These are phyloP conservation scores for Penicillium roqueforti DNA, from an alignment of 495 filamentous ascomycete genomes.

Conservation along the genomic window DNA sequence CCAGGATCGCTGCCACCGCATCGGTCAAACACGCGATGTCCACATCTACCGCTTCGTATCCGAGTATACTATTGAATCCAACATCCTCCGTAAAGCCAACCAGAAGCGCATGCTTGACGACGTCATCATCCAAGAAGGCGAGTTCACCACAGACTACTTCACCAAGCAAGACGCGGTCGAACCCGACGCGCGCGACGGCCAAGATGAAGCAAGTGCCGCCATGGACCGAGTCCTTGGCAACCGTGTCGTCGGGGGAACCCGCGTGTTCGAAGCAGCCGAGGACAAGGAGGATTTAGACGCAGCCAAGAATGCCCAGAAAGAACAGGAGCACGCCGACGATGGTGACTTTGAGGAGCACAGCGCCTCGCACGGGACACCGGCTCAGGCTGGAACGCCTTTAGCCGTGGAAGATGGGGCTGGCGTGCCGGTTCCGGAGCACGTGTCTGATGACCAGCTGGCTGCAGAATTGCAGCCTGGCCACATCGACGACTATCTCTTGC, in stretches of 20 bases:
- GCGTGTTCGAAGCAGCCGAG: conserved; percentile 81
- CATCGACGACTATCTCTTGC: conserved; percentile 84
- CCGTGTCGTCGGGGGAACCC: conserved; percentile 47
- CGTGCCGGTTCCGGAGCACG: conserved; percentile 9
- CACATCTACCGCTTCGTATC: conserved; percentile 97
- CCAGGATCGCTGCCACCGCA: conserved; percentile 95
- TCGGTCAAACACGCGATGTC: conserved; percentile 96
- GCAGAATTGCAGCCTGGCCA: conserved; percentile 42
- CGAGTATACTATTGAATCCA: conserved; percentile 97
- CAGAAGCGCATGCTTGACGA: conserved; percentile 98
- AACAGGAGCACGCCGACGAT: conserved; percentile 79
- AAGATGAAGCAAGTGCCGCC: conserved; percentile 68
- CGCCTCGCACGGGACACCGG: conserved; percentile 40
- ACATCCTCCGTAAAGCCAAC: conserved; percentile 92
- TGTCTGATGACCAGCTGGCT: conserved; percentile 35
- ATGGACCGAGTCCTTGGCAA: conserved; percentile 82
- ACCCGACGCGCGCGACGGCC: conserved; percentile 51
- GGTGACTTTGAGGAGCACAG: conserved; percentile 83
- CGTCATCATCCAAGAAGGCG: conserved; percentile 96
- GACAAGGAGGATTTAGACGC: conserved; percentile 89
- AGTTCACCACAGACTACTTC: conserved; percentile 98
- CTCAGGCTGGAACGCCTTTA: conserved; percentile 31
- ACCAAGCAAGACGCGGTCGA: conserved; percentile 68
- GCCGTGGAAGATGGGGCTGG: conserved; percentile 16
- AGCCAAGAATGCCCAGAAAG: conserved; percentile 81